Evolutionary conservation across 768 basidiomycete species (phyloP), one percentile per base, ranked within the genome.

Genomic region (Dentipellis sp.): DNA sequence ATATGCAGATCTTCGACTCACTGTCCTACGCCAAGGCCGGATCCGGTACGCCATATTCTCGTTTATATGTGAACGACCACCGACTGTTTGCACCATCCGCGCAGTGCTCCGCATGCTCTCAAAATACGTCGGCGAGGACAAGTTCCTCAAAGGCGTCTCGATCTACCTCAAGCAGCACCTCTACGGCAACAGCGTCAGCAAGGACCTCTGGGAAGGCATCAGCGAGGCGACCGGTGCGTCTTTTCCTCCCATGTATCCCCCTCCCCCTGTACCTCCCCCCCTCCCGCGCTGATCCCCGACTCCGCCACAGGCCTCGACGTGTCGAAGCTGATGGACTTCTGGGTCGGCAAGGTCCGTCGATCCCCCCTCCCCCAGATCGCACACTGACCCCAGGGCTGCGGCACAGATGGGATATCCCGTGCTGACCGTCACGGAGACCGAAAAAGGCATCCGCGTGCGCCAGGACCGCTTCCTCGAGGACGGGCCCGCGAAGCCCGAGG

Each of bases 391-490:
- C 17, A 6, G 34, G 19, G 2, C 29, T 49, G 3, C 10, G 36
- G 35, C 55, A 48, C 50, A 78, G 79, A 76, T 81, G 56, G 97
- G 97, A 14, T 97, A 86, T 75, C 97, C 97, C 1, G 84, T 98
- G 22, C 68, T 98, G 55, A 88, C 83, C 35, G 91, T 98, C 47
- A 86, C 82, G 1, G 94, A 97, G 70, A 79, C 75, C 11, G 68
- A 74, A 0, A 79, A 77, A 46, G 86, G 86, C 10, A 83, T 99
- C 63, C 78, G 75, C 55, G 77, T 98, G 54, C 82, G 84, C 36
- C 97, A 98, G 71, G 90, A 97, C 67, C 79, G 97, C 17, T 98
- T 97, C 79, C 74, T 98, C 49, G 87, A 91, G 66, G 88, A 86
- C 0, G 94, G 93, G 0, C 79, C 78, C 58, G 83, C 82, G 9